These are phyloP conservation scores for Coemansia umbellata DNA, from an alignment of 192 early-diverging fungal genomes.

Conservation along the genomic window DNA sequence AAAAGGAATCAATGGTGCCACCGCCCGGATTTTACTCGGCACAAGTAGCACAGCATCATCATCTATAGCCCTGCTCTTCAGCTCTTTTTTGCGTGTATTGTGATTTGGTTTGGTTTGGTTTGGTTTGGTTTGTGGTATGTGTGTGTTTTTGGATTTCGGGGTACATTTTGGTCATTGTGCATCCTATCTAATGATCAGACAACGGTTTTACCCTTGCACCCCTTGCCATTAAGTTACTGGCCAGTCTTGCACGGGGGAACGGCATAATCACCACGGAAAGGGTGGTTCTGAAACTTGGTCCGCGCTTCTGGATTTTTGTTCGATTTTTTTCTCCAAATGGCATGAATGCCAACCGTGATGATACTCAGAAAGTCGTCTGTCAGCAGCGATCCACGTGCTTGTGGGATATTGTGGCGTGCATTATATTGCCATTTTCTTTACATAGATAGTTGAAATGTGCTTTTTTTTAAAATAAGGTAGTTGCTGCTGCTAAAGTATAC, in stretches of 20 bases:
- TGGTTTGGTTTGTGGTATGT: background rate
- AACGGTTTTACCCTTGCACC: constrained; percentile 46
- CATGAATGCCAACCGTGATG: background rate
- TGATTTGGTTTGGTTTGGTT: too few species aligned
- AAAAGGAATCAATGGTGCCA: too few species aligned
- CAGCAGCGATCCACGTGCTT: background rate
- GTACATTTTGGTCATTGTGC: constrained; percentile 40
- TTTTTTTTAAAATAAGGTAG: too few species aligned
- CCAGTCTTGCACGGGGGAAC: constrained; percentile 52
- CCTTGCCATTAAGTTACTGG: constrained; percentile 33
- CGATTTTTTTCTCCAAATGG: constrained; percentile 8
- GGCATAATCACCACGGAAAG: constrained; percentile 30
- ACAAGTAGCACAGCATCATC: too few species aligned
- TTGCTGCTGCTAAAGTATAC: too few species aligned
- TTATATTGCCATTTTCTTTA: constrained; percentile 4
- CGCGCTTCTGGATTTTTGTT: constrained; percentile 49
- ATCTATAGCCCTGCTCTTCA: too few species aligned
- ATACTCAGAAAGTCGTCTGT: background rate
- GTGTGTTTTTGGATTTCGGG: constrained; percentile 1
- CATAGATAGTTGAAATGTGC: background rate
- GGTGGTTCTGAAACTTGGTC: constrained; percentile 34
- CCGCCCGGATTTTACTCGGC: too few species aligned
- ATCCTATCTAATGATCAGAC: constrained; percentile 43
- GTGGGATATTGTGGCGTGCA: background rate
- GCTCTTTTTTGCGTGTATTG: too few species aligned